These are phyloP conservation scores for Naganishia onofrii DNA, from an alignment of 768 basidiomycete genomes.

Conservation along the genomic window DNA sequence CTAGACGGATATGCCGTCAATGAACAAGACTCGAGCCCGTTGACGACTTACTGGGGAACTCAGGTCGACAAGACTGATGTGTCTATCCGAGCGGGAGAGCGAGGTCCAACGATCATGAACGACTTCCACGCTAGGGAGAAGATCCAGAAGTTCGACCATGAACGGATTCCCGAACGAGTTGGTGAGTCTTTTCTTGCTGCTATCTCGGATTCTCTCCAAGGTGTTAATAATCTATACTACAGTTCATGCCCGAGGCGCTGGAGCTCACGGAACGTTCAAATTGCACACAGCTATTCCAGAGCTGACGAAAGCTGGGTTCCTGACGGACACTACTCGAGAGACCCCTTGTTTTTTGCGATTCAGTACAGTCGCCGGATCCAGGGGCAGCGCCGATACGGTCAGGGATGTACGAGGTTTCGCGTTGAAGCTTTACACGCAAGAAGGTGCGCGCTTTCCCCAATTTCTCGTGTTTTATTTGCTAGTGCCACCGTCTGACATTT, in stretches of 20 bases:
- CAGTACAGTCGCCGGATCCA: constrained; percentile 76
- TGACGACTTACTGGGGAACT: constrained; percentile 50
- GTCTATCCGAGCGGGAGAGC: constrained; percentile 50
- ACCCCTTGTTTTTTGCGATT: constrained; percentile 81
- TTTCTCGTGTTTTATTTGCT: too few species aligned
- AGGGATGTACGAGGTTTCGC: constrained; percentile 88
- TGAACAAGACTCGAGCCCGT: constrained; percentile 29
- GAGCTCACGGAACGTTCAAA: constrained; percentile 78
- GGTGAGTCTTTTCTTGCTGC: background rate
- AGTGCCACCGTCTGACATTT: too few species aligned
- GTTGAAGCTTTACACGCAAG: constrained; percentile 73
- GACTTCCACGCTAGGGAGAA: constrained; percentile 52
- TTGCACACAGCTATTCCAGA: constrained; percentile 69
- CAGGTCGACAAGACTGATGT: constrained; percentile 51
- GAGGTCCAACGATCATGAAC: constrained; percentile 74
- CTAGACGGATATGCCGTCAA: constrained; percentile 41
- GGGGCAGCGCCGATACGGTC: constrained; percentile 73
- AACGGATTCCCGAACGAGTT: constrained; percentile 60
- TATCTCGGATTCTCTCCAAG: too few species aligned
- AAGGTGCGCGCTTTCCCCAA: constrained; percentile 55
- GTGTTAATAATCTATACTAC: background rate
- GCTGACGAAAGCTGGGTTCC: constrained; percentile 57
- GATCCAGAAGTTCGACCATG: constrained; percentile 65
- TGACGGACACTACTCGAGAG: constrained; percentile 68
- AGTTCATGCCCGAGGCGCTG: constrained; percentile 54